Base-by-base conservation (phyloP, 352 stramenopile genomes). In the Pythium dissotocum region DNA sequence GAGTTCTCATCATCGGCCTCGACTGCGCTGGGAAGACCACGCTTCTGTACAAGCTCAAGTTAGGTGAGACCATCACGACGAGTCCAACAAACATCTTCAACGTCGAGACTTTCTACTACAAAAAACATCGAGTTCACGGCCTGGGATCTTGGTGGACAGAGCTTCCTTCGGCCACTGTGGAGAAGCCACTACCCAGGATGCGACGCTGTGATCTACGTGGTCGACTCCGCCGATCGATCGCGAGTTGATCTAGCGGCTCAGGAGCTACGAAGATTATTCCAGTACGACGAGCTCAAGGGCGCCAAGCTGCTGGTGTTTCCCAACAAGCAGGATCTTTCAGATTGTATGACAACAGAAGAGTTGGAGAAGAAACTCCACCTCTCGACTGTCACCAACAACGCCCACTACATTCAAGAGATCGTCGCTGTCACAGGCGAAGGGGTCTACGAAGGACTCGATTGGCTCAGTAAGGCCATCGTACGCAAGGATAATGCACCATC, bases 11-110 rank as follows among this genome's bases (percentile, higher is more conserved):
- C 78, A 82, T 97, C n/a, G 90, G 90, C 0, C 82, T 98, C 13
- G 96, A 99, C 78, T 94, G 90, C 26, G 97, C 95, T 24, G 96
- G 96, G 74, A 99, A 99, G 83, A 99, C 97, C 1, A 99, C 97
- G 35, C 96, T 99, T 66, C 86, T 98, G 10, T 93, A 97, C 79
- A 84, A 87, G 61, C 82, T 97, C 64, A 92, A 97, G 65, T 70
- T 96, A 28, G 85, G 82, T 10, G 82, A 93, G 55, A 21, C 80
- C 6, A 63, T 95, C 26, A 83, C 75, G 5, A 93, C 87, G 52
- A 85, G 91, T 56, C 79, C 87, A 18, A 97, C 91, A 16, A 85
- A 97, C 48, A 85, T 87, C 18, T 96, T 94, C 70, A 95, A 97
- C 68, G 79, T 97, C 63, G 89, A 97, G 76, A 78, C 74, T 2